These are phyloP conservation scores for Aspergillus bertholletiae DNA, from an alignment of 495 filamentous ascomycete genomes.

Conservation along the genomic window DNA sequence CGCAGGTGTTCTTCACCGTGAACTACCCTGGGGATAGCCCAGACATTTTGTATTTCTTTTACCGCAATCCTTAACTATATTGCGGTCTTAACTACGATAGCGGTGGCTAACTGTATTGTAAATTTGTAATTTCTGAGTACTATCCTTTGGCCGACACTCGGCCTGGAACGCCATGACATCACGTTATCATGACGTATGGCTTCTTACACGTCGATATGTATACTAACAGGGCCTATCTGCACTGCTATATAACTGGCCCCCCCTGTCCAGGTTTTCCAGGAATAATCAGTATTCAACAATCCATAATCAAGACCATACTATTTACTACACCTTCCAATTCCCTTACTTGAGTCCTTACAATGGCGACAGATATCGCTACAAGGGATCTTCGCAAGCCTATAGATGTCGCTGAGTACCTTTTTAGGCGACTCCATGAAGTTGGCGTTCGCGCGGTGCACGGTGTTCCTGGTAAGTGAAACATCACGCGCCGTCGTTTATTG, in stretches of 20 bases:
- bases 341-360: slow-evolving; percentile 13
- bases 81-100: neutral
- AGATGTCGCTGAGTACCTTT: slow-evolving; percentile 60
- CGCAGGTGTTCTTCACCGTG: neutral
- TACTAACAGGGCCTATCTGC: neutral
- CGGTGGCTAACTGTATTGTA: neutral
- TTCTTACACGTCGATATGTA: neutral
- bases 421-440: slow-evolving; percentile 58
- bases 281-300: neutral
- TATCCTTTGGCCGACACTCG: neutral
- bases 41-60: neutral
- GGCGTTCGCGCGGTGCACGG: slow-evolving; percentile 61
- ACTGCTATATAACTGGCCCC: slow-evolving; percentile 4
- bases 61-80: neutral
- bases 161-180: slow-evolving; percentile 32
- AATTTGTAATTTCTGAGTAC: neutral
- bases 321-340: neutral
- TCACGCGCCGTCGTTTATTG: neutral
- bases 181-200: slow-evolving; percentile 29
- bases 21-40: neutral
- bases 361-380: slow-evolving; percentile 52
- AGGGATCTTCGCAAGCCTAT: slow-evolving; percentile 53
- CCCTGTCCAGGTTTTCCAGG: neutral
- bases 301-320: neutral
- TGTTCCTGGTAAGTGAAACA: slow-evolving; percentile 53